Evolutionary conservation across 2,329 filamentous ascomycete genomes (phyloP), one percentile per base, ranked within the genome.

Genomic region (Neophaeococcomyces mojaviensis): DNA sequence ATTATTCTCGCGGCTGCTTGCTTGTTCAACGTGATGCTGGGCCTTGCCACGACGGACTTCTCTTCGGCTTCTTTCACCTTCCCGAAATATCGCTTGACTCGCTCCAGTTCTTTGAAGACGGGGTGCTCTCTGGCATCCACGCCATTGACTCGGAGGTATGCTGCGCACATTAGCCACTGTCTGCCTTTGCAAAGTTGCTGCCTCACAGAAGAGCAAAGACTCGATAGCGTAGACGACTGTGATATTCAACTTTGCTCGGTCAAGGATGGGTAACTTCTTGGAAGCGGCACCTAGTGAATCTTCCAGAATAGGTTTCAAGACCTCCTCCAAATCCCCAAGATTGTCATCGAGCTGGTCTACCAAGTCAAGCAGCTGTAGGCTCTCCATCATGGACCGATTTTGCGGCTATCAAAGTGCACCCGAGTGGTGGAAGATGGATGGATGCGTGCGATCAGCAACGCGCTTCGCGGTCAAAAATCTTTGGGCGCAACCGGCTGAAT

Each of bases 181-280:
- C 3, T 8, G 13, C 4, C 5, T 20, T 7, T 8, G 3, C 20
- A 15, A 46, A 33, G 9, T 42, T 12, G 12, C 10, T 26, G 16
- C 61, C 78, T 52, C 67, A 88, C 86, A 85, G 66, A 94, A 97
- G 6, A 98, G 70, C 8, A 95, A 71, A 0, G 89, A 94, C 61
- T 97, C 90, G 52, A 98, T 82, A 0, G 89, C 78, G 64, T 97
- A 98, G 15, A 88, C 84, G 42, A 83, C 75, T 16, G 94, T 73
- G n/a, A 92, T 82, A 62, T 94, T 88, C 49, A 96, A 80, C 68
- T 97, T 96, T 6, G 92, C 88, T 69, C 88, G 89, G 71, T 97
- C 90, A 50, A 98, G 75, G n/a, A 97, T 74, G 1, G 90, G 89
- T 22, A 97, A 74, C 61, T 88, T 88, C 46, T 80, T 82, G 4